Evolutionary conservation across 129 eudicot species (phyloP).

Genomic region (Lactuca sativa): DNA sequence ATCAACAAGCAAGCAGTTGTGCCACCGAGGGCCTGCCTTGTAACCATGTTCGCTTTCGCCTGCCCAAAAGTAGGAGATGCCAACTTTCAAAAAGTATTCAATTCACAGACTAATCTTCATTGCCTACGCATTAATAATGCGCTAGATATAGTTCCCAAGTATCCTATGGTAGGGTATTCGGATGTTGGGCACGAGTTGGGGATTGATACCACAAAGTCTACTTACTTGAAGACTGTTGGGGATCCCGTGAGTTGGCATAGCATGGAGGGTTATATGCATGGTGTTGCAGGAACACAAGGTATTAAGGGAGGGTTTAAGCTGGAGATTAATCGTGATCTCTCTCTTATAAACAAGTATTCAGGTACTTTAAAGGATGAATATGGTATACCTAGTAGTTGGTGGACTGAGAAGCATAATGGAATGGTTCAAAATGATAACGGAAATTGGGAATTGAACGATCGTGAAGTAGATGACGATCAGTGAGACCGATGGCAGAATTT

Average conservation of each 20-base stretch:
- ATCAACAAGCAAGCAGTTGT: conserved; percentile 32
- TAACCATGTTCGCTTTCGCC: conserved; percentile 68
- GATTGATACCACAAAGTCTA: conserved; percentile 52
- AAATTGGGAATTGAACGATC: conserved; percentile 65
- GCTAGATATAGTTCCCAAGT: conserved; percentile 53
- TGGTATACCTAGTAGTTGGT: conserved; percentile 61
- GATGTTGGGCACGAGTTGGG: conserved; percentile 62
- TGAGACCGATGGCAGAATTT: neutral
- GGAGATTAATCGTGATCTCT: conserved; percentile 50
- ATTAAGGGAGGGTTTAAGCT: conserved; percentile 52
- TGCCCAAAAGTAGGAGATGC: conserved; percentile 69
- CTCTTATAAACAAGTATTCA: conserved; percentile 49
- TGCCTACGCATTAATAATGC: conserved; percentile 44
- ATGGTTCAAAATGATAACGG: conserved; percentile 78
- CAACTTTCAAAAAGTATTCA: conserved; percentile 29
- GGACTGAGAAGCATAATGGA: conserved; percentile 53
- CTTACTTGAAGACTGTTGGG: conserved; percentile 57
- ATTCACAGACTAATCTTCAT: conserved; percentile 26
- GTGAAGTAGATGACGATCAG: conserved; percentile 39
- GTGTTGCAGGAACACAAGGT: conserved; percentile 73
- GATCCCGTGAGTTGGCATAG: conserved; percentile 50
- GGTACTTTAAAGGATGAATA: conserved; percentile 54
- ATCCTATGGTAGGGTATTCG: conserved; percentile 47
- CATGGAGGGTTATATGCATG: conserved; percentile 73
- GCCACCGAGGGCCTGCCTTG: conserved; percentile 48